Conservation (phyloP, 495 filamentous ascomycete genomes). For the Tuber calosporum region DNA sequence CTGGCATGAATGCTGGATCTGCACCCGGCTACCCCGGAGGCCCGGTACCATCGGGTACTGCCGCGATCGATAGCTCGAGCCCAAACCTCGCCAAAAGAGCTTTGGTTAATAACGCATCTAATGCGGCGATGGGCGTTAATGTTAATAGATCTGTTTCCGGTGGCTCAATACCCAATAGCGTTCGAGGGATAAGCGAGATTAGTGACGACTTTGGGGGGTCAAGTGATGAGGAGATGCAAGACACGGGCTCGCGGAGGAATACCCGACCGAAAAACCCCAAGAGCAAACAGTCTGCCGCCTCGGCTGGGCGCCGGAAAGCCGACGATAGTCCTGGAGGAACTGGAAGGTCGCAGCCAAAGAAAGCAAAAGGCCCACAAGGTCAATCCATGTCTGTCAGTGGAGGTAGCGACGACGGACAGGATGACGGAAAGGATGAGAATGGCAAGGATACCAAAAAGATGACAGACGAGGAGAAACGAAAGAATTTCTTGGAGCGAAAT, state of each 20-base stretch:
- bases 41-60: slow-evolving; percentile 17
- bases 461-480: slow-evolving; percentile 98
- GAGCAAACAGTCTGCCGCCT: slow-evolving; percentile 45
- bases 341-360: slow-evolving; percentile 62
- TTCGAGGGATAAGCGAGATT: slow-evolving; percentile 58
- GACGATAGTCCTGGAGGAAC: slow-evolving; percentile 53
- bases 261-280: slow-evolving; percentile 40
- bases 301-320: slow-evolving; percentile 68
- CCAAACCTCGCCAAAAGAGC: slow-evolving; percentile 43
- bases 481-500: slow-evolving; percentile 95
- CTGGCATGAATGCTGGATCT: slow-evolving; percentile 2
- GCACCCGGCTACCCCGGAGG: slow-evolving; percentile 19
- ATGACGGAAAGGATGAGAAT: slow-evolving; percentile 53
- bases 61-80: slow-evolving; percentile 30
- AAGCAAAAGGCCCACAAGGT: slow-evolving; percentile 56
- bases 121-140: slow-evolving; percentile 27
- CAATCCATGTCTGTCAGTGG: slow-evolving; percentile 43
- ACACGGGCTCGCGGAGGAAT: slow-evolving; percentile 41
- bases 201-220: slow-evolving; percentile 61
- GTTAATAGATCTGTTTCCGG: slow-evolving; percentile 36
- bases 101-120: slow-evolving; percentile 40
- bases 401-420: slow-evolving; percentile 44
- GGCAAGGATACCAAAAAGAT: slow-evolving; percentile 69
- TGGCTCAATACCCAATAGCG: slow-evolving; percentile 45
- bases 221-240: slow-evolving; percentile 67